phyloP scores from a whole-genome alignment of 2,329 filamentous ascomycete genomes.

The Delphinella strobiligena region DNA sequence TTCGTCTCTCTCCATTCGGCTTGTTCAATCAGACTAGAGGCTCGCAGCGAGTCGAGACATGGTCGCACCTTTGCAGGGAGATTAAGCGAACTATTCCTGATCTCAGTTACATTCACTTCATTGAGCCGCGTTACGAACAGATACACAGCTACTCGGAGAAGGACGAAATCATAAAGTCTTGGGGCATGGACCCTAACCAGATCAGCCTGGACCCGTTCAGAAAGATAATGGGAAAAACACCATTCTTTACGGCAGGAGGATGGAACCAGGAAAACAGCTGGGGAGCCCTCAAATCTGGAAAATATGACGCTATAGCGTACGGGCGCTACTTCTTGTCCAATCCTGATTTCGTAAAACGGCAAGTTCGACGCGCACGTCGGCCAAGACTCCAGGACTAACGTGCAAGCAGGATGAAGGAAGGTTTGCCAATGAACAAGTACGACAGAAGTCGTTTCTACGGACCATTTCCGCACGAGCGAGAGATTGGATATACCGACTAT shows the following conservation, averaged over 20 bases:
- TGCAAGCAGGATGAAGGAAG: neutral
- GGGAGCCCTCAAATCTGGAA: constrained; percentile 33
- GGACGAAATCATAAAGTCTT: constrained; percentile 35
- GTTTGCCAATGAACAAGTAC: constrained; percentile 5
- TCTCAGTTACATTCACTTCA: constrained; percentile 44
- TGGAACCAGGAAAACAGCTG: constrained; percentile 40
- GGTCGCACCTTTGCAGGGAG: constrained; percentile 36
- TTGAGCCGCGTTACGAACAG: constrained; percentile 45
- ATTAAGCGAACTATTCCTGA: constrained; percentile 33
- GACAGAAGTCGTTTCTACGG: neutral
- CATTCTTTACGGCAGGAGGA: constrained; percentile 45
- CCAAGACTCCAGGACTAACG: too few relatives aligned
- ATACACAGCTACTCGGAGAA: constrained; percentile 38
- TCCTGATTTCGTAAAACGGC: neutral
- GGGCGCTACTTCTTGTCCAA: neutral
- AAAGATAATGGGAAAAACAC: constrained; percentile 39
- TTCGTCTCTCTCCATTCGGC: neutral
- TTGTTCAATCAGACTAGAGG: constrained; percentile 35
- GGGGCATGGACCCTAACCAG: constrained; percentile 27
- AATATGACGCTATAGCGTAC: neutral
- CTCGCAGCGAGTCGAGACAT: constrained; percentile 41
- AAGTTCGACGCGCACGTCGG: too few relatives aligned
- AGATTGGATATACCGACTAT: neutral
- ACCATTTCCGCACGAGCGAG: neutral
- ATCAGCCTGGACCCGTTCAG: constrained; percentile 38